Evolutionary conservation across 2,329 filamentous ascomycete species (phyloP).

Genomic region (Fusarium mangiferae): DNA sequence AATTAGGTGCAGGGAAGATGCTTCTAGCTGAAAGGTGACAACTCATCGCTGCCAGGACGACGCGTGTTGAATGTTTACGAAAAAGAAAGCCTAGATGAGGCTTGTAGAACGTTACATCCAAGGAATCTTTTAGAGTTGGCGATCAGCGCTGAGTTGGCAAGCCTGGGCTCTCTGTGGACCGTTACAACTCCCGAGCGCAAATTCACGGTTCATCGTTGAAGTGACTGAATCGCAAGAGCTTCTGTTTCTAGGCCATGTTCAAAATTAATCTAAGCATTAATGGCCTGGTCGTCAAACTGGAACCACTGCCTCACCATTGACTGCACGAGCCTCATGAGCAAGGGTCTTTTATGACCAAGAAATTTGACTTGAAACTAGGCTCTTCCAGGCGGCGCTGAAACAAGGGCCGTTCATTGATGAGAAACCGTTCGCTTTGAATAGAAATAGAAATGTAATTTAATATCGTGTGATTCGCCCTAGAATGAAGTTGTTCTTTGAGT

Average conservation of each 20-base stretch:
- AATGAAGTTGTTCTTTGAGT: background rate
- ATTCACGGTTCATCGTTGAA: slow-evolving; percentile 1
- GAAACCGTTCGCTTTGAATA: background rate
- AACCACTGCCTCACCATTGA: slow-evolving; percentile 39
- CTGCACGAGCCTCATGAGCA: slow-evolving; percentile 27
- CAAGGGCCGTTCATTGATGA: slow-evolving; percentile 12
- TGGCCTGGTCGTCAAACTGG: slow-evolving; percentile 5
- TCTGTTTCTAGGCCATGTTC: background rate
- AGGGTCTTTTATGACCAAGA: slow-evolving; percentile 5
- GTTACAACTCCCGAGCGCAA: slow-evolving; percentile 16
- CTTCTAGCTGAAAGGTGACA: slow-evolving; percentile 12
- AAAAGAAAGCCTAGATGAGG: background rate
- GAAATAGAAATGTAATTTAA: background rate
- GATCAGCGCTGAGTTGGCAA: slow-evolving; percentile 36
- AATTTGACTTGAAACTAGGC: slow-evolving; percentile 25
- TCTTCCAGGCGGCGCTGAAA: slow-evolving; percentile 28
- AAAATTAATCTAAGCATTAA: background rate
- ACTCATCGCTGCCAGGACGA: slow-evolving; percentile 14
- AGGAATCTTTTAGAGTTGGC: slow-evolving; percentile 17
- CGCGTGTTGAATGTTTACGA: slow-evolving; percentile 16
- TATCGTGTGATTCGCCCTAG: background rate
- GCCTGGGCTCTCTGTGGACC: background rate
- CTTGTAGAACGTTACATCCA: slow-evolving; percentile 3
- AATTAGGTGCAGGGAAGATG: slow-evolving; percentile 11
- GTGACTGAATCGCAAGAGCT: slow-evolving; percentile 5